Percentiles rank a stretch among this genome's conserved stretches.
phyloP scores from a whole-genome alignment of 2,329 filamentous ascomycete genomes.

The Escovopsis weberi region DNA sequence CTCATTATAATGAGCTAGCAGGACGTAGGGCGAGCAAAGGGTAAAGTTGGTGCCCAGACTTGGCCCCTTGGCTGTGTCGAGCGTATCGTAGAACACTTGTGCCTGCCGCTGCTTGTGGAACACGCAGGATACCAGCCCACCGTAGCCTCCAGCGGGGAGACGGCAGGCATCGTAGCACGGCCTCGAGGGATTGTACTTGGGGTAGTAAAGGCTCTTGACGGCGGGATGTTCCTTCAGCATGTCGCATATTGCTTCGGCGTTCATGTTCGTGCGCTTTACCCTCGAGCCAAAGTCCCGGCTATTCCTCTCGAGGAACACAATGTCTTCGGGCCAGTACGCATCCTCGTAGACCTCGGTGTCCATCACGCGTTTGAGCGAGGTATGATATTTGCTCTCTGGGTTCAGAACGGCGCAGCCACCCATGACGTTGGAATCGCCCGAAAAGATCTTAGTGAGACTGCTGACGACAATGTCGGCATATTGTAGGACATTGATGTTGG shows the following conservation, averaged over 20 bases:
- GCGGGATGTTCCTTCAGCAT: constrained; percentile 44
- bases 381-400: constrained; percentile 55
- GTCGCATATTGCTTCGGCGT: constrained; percentile 70
- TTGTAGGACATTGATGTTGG: constrained; percentile 86
- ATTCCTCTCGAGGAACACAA: constrained; percentile 89
- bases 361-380: constrained; percentile 50
- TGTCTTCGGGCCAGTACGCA: constrained; percentile 87
- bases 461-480: constrained; percentile 86
- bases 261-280: constrained; percentile 71
- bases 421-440: constrained; percentile 97
- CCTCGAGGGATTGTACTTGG: constrained; percentile 58
- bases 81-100: constrained; percentile 66
- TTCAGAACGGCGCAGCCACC: constrained; percentile 61
- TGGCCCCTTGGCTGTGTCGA: constrained; percentile 85
- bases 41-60: constrained; percentile 97
- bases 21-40: constrained; percentile 75
- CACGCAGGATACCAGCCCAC: constrained; percentile 73
- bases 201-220: constrained; percentile 76
- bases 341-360: constrained; percentile 56
- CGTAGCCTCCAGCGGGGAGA: constrained; percentile 66
- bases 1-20: constrained; percentile 84
- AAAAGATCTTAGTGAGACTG: constrained; percentile 93
- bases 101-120: constrained; percentile 60
- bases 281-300: constrained; percentile 79
- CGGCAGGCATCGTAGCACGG: constrained; percentile 66